Conservation (phyloP, 495 filamentous ascomycete species). For the Daldinia bambusicola region DNA sequence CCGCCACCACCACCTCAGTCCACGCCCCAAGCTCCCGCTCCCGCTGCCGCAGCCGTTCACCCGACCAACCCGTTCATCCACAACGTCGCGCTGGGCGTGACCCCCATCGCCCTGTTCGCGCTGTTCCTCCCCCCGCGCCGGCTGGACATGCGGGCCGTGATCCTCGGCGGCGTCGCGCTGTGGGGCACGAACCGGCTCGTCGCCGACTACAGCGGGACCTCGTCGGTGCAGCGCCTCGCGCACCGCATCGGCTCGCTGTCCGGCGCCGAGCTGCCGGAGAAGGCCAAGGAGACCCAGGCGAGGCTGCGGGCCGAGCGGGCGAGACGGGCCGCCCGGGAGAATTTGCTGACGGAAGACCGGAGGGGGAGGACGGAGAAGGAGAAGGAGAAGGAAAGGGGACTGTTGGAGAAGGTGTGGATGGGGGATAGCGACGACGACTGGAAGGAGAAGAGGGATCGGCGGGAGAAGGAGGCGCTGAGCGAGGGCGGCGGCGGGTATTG, state of each 20-base stretch:
- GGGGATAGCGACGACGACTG: conserved; percentile 71
- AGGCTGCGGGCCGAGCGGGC: conserved; percentile 58
- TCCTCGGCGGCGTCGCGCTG: conserved; percentile 67
- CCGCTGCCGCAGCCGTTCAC: too few relatives aligned
- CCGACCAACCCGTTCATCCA: conserved; percentile 61
- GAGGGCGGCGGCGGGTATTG: conserved; percentile 80
- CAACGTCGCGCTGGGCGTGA: conserved; percentile 68
- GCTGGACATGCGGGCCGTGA: conserved; percentile 73
- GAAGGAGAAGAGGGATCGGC: conserved; percentile 74
- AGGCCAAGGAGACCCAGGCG: conserved; percentile 65
- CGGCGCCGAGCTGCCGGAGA: conserved; percentile 59
- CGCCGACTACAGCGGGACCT: conserved; percentile 67
- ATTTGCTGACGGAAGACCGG: conserved; percentile 46
- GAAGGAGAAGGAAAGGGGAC: conserved; percentile 50
- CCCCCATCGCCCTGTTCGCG: conserved; percentile 75
- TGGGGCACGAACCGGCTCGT: conserved; percentile 73
- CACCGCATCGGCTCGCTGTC: conserved; percentile 43
- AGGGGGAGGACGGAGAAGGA: conserved; percentile 14
- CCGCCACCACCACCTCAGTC: conserved; percentile 9
- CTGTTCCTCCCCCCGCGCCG: conserved; percentile 82
- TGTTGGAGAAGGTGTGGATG: conserved; percentile 70
- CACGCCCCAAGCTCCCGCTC: conserved; percentile 7
- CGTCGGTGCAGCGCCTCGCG: conserved; percentile 58
- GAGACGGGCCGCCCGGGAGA: conserved; percentile 52
- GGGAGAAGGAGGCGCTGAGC: conserved; percentile 77